Base-by-base conservation (phyloP, 2,329 filamentous ascomycete genomes). In the Coleophoma crateriformis region DNA sequence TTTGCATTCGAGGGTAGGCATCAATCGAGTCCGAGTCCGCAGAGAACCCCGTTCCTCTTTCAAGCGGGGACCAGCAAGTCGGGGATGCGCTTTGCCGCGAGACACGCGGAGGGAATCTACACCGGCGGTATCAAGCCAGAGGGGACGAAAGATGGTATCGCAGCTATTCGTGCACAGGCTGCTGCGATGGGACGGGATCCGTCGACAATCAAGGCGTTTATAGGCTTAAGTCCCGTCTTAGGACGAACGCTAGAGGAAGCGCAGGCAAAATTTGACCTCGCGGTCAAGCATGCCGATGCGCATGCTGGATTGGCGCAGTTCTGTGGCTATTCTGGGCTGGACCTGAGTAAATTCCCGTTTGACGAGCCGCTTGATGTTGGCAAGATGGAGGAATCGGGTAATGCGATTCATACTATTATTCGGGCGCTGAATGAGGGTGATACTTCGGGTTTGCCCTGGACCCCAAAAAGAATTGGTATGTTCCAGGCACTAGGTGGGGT, bases 321-420 rank as follows among this genome's bases (percentile, higher is more conserved):
- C 54, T 82, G 84, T 22, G 85, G 85, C 2, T 89, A 84, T 84
- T 88, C 85, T 0, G 85, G 82, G 0, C 81, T 85, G 88, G 78
- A 85, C 58, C 68, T 85, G 33, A 69, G 72, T 4, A 66, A 74
- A 38, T 85, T 83, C 55, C 75, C 68, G 0, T 79, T 84, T 33
- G 81, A 85, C 41, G 75, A 85, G 58, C 81, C 85, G 60, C 62
- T 85, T 27, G 27, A 27, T 27, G 27, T 27, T 3, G 27, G 27
- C 8, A 27, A 27, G 45, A 67, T 78, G n/a, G 57, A 69, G 45
- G 70, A 71, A 1, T 69, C 72, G 54, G 71, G 68, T 52, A 72
- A 72, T 35, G 70, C 69, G 12, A 67, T 71, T 54, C 76, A 72
- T 53, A 68, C 80, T 2, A 72, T 70, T 33, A 76, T 73, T 45